phyloP scores from a whole-genome alignment of 2,329 filamentous ascomycete genomes.

The Aspergillus sp. region DNA sequence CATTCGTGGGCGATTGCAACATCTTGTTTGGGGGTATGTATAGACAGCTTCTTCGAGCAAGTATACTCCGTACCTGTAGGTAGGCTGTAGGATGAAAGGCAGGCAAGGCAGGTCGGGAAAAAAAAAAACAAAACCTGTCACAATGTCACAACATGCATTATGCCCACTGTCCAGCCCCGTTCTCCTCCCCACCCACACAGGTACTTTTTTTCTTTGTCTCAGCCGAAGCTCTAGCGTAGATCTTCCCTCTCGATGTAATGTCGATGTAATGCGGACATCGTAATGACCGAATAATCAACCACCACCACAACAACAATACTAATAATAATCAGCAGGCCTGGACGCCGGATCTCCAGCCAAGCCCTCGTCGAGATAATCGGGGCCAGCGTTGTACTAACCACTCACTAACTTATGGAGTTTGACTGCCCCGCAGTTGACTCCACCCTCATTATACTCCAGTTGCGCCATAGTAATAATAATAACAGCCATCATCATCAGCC shows the following conservation, averaged over 20 bases:
- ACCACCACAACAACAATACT: not conserved
- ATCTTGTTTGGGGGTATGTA: not conserved
- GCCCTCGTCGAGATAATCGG: not conserved
- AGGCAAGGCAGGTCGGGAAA: not conserved
- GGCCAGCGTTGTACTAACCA: not conserved
- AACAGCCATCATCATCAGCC: not conserved
- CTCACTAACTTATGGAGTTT: not conserved
- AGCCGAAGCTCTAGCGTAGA: not conserved
- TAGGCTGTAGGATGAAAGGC: not conserved
- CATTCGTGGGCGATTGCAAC: too few species aligned
- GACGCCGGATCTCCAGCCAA: not conserved
- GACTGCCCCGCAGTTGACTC: conserved; percentile 10
- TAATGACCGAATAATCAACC: not conserved
- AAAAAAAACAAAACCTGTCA: not conserved
- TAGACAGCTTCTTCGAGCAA: not conserved
- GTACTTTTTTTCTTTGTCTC: not conserved
- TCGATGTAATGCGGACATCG: conserved; percentile 3
- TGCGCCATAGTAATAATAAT: not conserved
- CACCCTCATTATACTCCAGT: not conserved
- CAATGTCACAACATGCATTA: too few species aligned
- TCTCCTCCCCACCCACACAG: not conserved
- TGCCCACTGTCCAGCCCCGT: not conserved
- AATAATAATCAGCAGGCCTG: not conserved
- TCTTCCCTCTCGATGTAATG: conserved; percentile 1
- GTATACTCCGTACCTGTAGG: not conserved